These are phyloP conservation scores for Saccharomyces jurei DNA, from an alignment of 805 yeast species.

Conservation along the genomic window DNA sequence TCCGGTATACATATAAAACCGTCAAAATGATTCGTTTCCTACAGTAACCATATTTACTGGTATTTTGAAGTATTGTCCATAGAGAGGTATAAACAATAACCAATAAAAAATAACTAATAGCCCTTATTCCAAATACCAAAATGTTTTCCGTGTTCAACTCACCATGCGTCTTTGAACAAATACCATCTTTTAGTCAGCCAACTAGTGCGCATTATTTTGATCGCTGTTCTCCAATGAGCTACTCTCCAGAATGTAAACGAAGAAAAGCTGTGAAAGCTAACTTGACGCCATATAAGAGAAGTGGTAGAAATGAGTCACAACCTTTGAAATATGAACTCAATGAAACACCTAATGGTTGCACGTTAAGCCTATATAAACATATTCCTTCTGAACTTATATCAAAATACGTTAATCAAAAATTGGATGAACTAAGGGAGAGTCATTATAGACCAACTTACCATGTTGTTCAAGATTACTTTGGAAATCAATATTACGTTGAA, in stretches of 20 bases:
- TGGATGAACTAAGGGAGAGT: conserved; percentile 13
- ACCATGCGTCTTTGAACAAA: conserved; percentile 22
- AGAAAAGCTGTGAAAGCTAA: conserved; percentile 3
- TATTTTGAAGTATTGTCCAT: no score
- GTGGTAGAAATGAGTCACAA: not conserved
- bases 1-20: not conserved
- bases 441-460: conserved; percentile 17
- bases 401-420: conserved; percentile 9
- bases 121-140: not conserved
- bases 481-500: conserved; percentile 27
- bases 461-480: conserved; percentile 21
- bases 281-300: not conserved
- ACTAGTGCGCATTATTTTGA: not conserved
- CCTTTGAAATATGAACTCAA: conserved; percentile 9
- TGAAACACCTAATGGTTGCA: conserved; percentile 11
- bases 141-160: conserved; percentile 17
- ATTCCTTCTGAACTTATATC: conserved; percentile 16
- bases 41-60: not conserved
- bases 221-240: not conserved
- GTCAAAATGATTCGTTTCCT: not conserved
- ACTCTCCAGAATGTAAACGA: conserved; percentile 8
- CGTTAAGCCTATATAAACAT: conserved; percentile 14
- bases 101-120: not conserved
- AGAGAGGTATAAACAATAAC: not conserved
- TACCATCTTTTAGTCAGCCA: conserved; percentile 11